phyloP scores from a whole-genome alignment of 2,329 filamentous ascomycete species.

The Ilyonectria destructans region DNA sequence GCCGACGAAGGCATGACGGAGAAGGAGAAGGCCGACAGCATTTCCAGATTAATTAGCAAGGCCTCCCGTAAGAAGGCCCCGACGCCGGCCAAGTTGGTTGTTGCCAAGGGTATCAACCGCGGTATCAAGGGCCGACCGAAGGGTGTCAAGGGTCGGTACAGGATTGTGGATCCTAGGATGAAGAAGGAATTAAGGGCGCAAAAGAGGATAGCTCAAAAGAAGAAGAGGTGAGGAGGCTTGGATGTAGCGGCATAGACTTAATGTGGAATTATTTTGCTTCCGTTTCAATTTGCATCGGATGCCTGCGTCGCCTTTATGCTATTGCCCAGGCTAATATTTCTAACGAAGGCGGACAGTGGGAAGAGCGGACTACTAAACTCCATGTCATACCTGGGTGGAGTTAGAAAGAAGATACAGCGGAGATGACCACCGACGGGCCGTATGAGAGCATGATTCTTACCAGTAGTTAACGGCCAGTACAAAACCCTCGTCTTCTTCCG shows the following conservation, averaged over 20 bases:
- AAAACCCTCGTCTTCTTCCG: constrained; percentile 78
- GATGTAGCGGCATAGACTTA: constrained; percentile 32
- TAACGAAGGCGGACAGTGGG: constrained; percentile 71
- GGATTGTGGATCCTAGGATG: constrained; percentile 95
- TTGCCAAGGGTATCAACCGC: constrained; percentile 87
- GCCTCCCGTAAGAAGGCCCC: constrained; percentile 90
- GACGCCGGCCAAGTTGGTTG: constrained; percentile 88
- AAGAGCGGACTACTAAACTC: constrained; percentile 81
- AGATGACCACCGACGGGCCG: not conserved
- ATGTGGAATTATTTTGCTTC: constrained; percentile 25
- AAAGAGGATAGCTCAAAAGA: constrained; percentile 84
- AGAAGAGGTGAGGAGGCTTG: constrained; percentile 61
- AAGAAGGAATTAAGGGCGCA: constrained; percentile 96
- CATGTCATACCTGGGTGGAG: constrained; percentile 80
- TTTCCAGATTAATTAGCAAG: constrained; percentile 85
- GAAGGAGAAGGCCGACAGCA: constrained; percentile 93
- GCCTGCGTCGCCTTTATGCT: constrained; percentile 23
- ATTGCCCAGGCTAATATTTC: constrained; percentile 52
- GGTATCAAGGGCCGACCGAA: constrained; percentile 89
- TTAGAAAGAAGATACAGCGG: constrained; percentile 20
- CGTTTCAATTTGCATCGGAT: constrained; percentile 33
- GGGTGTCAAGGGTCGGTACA: constrained; percentile 96
- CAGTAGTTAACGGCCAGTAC: constrained; percentile 89
- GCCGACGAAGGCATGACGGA: constrained; percentile 95
- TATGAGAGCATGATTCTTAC: constrained; percentile 59